Evolutionary conservation across 805 yeast species (phyloP), one percentile per base, ranked within the genome.

Genomic region (Spathaspora gorwiae): DNA sequence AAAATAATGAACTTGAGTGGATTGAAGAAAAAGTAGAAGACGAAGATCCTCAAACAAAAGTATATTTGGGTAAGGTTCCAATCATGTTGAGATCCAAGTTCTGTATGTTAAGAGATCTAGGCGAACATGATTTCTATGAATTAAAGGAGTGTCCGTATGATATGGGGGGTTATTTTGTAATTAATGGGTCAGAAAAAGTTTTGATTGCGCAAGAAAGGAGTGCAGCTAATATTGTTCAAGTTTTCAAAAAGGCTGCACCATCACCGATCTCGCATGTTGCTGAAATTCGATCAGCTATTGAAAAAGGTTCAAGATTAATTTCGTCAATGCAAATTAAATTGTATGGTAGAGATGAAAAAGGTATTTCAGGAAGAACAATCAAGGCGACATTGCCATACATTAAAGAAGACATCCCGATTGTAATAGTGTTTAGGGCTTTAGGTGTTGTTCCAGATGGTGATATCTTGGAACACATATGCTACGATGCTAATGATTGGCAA

Each of bases 401-500:
- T 56, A 89, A 90, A 64, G 94, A 90, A 56, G 99, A 94, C 65
- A 86, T 94, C 48, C 99, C 99, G 39, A 90, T 94, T 57, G 96
- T 94, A 26, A 85, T 94, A 63, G 97, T 94, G 19, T 94, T 94
- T 70, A 80, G 99, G 74, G 99, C 99, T 9, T 76, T 94, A 48
- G 99, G 99, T 55, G 94, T 94, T 40, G 97, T 94, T 19, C 98
- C 98, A 35, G 99, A 94, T 73, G 99, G 99, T 65, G 99, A 94
- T 71, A 94, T 94, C 60, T 75, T 94, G 61, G 97, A 94, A 68
- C 99, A 94, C 68, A 94, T 94, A 48, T 94, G 99, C 72, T 94
- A 92, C 67, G 99, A 94, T 67, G 90, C 89, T 49, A 87, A 84
- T 54, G 99, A 94, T 73, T 92, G 98, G 97, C 99, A 94, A 70